Evolutionary conservation across 2,329 filamentous ascomycete species (phyloP).

Genomic region (Talaromyces verruculosus): DNA sequence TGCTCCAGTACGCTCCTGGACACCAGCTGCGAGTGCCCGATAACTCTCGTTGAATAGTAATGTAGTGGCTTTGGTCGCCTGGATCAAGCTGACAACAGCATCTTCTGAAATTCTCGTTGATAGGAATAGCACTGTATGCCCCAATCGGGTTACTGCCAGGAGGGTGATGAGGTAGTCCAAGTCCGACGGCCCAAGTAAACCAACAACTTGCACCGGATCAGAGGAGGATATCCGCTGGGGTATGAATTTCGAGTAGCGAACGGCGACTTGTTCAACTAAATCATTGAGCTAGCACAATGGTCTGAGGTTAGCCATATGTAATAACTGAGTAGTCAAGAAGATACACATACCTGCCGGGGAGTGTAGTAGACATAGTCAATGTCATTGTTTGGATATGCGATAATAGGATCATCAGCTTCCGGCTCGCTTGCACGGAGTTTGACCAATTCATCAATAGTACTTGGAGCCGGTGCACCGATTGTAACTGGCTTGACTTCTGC

Average conservation of each 20-base stretch:
- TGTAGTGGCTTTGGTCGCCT: neutral
- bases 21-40: neutral
- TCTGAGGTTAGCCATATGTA: neutral
- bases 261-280: neutral
- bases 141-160: constrained; percentile 26
- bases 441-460: neutral
- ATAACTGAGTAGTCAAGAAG: neutral
- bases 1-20: neutral
- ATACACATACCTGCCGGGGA: neutral
- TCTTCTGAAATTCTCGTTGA: constrained; percentile 22
- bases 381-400: neutral
- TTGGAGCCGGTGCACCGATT: neutral
- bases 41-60: neutral
- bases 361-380: neutral
- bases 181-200: constrained; percentile 28
- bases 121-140: constrained; percentile 29
- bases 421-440: neutral
- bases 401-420: neutral
- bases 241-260: neutral
- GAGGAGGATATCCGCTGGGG: constrained; percentile 16
- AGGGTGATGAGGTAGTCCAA: constrained; percentile 30
- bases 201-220: constrained; percentile 28
- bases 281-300: neutral
- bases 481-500: neutral
- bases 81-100: neutral